phyloP scores from a whole-genome alignment of 257 asterid species.

The Przewalskia tangutica region DNA sequence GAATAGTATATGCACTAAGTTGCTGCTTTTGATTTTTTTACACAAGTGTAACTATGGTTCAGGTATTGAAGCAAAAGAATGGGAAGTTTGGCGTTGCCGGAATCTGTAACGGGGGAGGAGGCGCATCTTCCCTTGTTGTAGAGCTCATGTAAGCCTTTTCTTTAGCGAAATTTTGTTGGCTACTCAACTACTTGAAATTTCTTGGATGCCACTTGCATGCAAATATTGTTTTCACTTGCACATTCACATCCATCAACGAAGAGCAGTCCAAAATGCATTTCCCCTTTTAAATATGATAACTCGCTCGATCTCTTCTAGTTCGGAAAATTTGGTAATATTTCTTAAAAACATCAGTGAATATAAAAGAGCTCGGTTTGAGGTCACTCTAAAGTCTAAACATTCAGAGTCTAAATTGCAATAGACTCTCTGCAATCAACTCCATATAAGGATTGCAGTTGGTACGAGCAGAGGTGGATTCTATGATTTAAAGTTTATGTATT shows the following conservation, averaged over 20 bases:
- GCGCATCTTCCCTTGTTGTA: conserved; percentile 82
- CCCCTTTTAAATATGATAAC: neutral
- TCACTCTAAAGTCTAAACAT: neutral
- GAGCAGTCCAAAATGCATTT: too few relatives aligned
- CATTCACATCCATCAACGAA: too few relatives aligned
- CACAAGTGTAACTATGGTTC: conserved; percentile 2
- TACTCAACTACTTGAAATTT: neutral
- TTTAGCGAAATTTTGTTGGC: conserved; percentile 12
- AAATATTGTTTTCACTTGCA: too few relatives aligned
- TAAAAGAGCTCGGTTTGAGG: neutral
- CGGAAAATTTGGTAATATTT: neutral
- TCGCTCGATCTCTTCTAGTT: neutral
- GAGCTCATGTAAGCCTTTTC: conserved; percentile 43
- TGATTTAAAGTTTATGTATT: too few relatives aligned
- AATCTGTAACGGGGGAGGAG: conserved; percentile 96
- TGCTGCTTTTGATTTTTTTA: neutral
- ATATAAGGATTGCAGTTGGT: neutral
- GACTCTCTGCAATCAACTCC: neutral
- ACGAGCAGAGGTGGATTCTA: neutral
- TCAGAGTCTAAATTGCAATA: neutral
- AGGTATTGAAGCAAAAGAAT: conserved; percentile 67
- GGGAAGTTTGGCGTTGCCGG: conserved; percentile 86
- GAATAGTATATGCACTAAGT: neutral
- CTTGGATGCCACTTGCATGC: too few relatives aligned
- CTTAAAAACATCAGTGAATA: neutral